Evolutionary conservation across 1,284 basidiomycete genomes (phyloP).

Genomic region (Puccinia novopanici): DNA sequence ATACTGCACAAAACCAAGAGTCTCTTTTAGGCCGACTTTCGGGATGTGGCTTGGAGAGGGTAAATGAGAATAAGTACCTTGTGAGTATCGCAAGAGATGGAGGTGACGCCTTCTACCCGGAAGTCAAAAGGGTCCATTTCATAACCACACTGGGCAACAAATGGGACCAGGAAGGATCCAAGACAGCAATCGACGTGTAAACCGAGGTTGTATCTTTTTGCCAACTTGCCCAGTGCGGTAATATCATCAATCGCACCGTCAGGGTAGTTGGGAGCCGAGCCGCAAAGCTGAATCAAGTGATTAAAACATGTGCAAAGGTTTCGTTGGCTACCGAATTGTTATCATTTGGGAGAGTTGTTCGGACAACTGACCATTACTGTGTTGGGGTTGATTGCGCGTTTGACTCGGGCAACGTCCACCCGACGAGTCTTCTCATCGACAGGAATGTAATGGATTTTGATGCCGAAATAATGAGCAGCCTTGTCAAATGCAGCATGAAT

Average conservation of each 20-base stretch:
- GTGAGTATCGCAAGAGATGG: slow-evolving; percentile 71
- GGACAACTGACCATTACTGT: slow-evolving; percentile 70
- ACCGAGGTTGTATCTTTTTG: slow-evolving; percentile 74
- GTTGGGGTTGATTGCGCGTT: slow-evolving; percentile 78
- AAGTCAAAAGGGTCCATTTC: slow-evolving; percentile 75
- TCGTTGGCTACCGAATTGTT: slow-evolving; percentile 4
- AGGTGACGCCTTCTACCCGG: slow-evolving; percentile 79
- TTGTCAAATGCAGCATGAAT: slow-evolving; percentile 97
- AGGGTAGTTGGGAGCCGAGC: slow-evolving; percentile 53
- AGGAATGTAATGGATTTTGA: slow-evolving; percentile 86
- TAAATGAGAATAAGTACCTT: slow-evolving; percentile 64
- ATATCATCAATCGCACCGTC: slow-evolving; percentile 73
- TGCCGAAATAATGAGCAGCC: slow-evolving; percentile 81
- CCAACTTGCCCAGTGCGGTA: slow-evolving; percentile 73
- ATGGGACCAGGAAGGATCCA: slow-evolving; percentile 87
- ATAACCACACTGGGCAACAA: slow-evolving; percentile 68
- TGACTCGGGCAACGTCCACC: slow-evolving; percentile 75
- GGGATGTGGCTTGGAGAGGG: neutral
- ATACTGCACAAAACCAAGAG: slow-evolving; percentile 63
- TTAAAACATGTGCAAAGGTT: slow-evolving; percentile 30
- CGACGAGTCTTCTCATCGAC: slow-evolving; percentile 79
- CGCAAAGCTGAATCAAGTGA: slow-evolving; percentile 47
- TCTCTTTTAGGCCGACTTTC: neutral
- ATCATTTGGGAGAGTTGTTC: neutral
- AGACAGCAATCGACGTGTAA: slow-evolving; percentile 86